Evolutionary conservation across 305 asterid genomes (phyloP).

Genomic region (Petunia hybrid): DNA sequence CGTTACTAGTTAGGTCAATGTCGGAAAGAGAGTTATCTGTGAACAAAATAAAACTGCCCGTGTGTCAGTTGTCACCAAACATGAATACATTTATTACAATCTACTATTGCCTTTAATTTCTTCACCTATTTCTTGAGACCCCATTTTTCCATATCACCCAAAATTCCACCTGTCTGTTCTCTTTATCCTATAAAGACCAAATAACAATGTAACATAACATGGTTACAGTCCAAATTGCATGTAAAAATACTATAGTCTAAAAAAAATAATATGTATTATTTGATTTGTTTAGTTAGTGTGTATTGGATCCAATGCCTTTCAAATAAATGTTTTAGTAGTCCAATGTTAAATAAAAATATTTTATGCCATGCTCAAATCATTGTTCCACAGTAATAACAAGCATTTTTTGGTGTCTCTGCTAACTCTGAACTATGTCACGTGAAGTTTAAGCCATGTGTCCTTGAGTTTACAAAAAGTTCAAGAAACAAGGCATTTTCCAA

Average conservation of each 20-base stretch:
- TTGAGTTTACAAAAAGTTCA: not conserved
- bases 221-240: conserved; percentile 29
- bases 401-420: conserved; percentile 44
- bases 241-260: not conserved
- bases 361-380: conserved; percentile 33
- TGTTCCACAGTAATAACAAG: conserved; percentile 30
- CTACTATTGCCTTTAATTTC: conserved; percentile 41
- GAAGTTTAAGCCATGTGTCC: conserved; percentile 46
- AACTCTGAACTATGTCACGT: conserved; percentile 47
- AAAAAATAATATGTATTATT: not conserved
- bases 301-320: conserved; percentile 36
- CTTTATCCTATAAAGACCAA: conserved; percentile 11
- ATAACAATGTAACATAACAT: conserved; percentile 21
- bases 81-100: conserved; percentile 33
- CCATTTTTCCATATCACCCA: not conserved
- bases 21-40: not conserved
- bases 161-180: conserved; percentile 29
- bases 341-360: conserved; percentile 26
- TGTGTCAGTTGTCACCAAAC: conserved; percentile 39
- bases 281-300: conserved; percentile 36
- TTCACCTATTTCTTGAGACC: conserved; percentile 37
- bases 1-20: conserved; percentile 4
- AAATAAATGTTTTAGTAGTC: conserved; percentile 27
- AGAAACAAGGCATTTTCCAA: not conserved
- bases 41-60: conserved; percentile 32